Conservation (phyloP, 495 filamentous ascomycete genomes). For the Penicillium lividum region DNA sequence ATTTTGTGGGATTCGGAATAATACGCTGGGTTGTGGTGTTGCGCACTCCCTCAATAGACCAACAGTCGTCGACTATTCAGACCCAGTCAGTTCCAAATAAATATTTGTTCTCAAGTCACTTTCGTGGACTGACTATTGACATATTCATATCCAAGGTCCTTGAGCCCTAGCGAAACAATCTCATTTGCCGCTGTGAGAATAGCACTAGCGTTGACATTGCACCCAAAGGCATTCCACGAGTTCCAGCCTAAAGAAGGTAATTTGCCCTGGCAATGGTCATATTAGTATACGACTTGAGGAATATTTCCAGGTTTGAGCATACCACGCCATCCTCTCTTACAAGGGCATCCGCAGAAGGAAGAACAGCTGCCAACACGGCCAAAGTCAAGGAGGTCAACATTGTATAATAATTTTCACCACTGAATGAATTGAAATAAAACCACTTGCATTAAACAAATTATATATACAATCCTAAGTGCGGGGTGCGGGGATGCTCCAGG, state of each 20-base stretch:
- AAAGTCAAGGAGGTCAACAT: constrained; percentile 17
- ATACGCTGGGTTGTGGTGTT: constrained; percentile 50
- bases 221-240: constrained; percentile 61
- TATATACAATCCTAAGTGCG: constrained; percentile 13
- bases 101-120: not conserved
- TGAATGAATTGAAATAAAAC: too few species aligned
- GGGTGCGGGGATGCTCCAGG: constrained; percentile 11
- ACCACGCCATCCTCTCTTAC: constrained; percentile 33
- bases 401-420: too few species aligned
- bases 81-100: not conserved
- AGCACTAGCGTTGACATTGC: constrained; percentile 54
- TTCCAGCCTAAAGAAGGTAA: constrained; percentile 63
- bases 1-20: constrained; percentile 57
- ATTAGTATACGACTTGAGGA: not conserved
- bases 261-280: constrained; percentile 32
- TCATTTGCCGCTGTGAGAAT: constrained; percentile 53
- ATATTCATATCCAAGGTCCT: constrained; percentile 68
- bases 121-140: constrained; percentile 44
- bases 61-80: constrained; percentile 59
- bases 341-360: constrained; percentile 26
- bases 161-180: constrained; percentile 54
- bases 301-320: constrained; percentile 2
- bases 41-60: constrained; percentile 53
- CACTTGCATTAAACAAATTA: too few species aligned
- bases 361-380: constrained; percentile 17